Base-by-base conservation (phyloP, 78 protist species). In the Polysphondylium violaceum region DNA sequence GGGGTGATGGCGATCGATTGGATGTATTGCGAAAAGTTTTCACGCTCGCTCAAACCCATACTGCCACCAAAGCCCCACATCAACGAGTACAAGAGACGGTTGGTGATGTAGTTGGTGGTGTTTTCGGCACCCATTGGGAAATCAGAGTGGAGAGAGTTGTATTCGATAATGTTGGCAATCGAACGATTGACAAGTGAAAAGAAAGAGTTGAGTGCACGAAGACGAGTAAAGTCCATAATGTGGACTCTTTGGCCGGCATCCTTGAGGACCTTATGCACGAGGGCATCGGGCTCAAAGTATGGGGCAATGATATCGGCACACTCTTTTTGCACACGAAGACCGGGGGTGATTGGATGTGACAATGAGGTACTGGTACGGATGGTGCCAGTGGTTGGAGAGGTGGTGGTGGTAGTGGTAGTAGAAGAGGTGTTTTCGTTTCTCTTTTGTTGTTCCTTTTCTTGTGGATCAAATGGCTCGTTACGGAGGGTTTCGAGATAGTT, bases 21-120 rank as follows among this genome's bases (percentile, higher is more conserved):
- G 25, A 98, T 41, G 29, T 6, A 71, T 36, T 36, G 60, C 14
- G 96, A 75, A 25, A 96, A 89, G 41, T 55, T 94, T 21, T 69
- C 87, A 31, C 99, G 76, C 35, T 68, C 94, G 21, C 33, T n/a
- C 14, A 95, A 53, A 3, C 76, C 50, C 51, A 78, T 33, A 11
- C 95, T 64, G 27, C 99, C 99, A 1, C 96, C 96, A 7, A 98
- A 79, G 29, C 94, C 96, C 99, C 99, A 98, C 83, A 97, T 75
- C 19, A 97, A 33, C 0, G 98, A 38, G 65, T 90, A 71, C 19
- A 97, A 35, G 29, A 94, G 67, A 17, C 93, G 88, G 68, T 63
- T 71, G 53, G 55, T 25, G 25, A 91, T 31, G 79, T 74, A 95
- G 73, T 19, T 38, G 31, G 31, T 74, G 21, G 78, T 19, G 25